phyloP scores from a whole-genome alignment of 371 early-diverging fungal genomes.

The Mucor plumbeus region DNA sequence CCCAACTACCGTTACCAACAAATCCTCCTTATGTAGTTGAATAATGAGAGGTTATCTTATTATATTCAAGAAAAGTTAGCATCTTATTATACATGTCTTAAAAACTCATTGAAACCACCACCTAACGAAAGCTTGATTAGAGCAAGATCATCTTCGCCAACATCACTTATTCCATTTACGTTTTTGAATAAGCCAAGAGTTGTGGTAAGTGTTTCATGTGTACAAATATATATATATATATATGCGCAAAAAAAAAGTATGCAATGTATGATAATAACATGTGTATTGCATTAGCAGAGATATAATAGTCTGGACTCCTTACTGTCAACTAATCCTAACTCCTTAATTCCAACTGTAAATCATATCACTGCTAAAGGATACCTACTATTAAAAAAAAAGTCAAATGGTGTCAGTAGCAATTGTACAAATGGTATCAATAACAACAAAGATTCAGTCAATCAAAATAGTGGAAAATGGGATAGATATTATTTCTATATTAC shows the following conservation, averaged over 20 bases:
- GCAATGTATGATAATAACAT: conserved; percentile 4
- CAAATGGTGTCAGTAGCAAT: conserved; percentile 13
- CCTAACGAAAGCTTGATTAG: conserved; percentile 14
- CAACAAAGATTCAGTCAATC: not conserved
- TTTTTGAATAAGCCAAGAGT: conserved; percentile 33
- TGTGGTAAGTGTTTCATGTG: conserved; percentile 23
- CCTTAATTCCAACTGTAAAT: conserved; percentile 8
- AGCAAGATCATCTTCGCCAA: conserved; percentile 24
- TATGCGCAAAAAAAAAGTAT: not conserved
- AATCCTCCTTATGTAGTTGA: conserved; percentile 16
- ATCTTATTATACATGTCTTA: conserved; percentile 30
- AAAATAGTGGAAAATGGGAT: conserved; percentile 29
- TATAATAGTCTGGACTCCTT: conserved; percentile 35
- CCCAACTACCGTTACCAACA: not conserved
- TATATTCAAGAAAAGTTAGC: conserved; percentile 39
- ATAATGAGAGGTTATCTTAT: conserved; percentile 31
- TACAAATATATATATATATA: not conserved
- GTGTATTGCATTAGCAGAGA: conserved; percentile 17
- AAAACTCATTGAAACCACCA: conserved; percentile 16
- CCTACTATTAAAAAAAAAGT: conserved; percentile 23
- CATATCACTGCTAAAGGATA: conserved; percentile 29
- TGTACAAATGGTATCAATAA: conserved; percentile 11
- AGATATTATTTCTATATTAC: conserved; percentile 36
- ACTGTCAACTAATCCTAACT: conserved; percentile 18
- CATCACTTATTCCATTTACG: conserved; percentile 25